Evolutionary conservation across 495 filamentous ascomycete species (phyloP).

Genomic region (Daldinia concentrica): DNA sequence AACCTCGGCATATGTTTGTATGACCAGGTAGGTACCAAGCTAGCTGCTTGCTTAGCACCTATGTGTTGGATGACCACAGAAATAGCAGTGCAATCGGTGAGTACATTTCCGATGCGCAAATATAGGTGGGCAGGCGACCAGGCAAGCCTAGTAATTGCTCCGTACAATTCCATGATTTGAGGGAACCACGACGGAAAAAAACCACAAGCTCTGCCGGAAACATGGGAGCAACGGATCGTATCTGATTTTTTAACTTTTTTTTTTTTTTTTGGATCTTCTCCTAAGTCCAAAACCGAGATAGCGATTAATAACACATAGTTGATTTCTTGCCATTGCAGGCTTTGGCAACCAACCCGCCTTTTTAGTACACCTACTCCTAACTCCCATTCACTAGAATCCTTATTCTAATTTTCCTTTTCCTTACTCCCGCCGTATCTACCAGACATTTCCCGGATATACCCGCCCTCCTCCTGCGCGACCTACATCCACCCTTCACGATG

Average conservation of each 20-base stretch:
- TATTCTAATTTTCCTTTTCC: conserved; percentile 8
- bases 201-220: conserved; percentile 40
- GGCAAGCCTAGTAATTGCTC: background rate
- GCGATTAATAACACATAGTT: conserved; percentile 24
- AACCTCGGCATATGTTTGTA: conserved; percentile 12
- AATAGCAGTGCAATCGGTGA: conserved; percentile 18
- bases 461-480: conserved; percentile 6
- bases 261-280: conserved; percentile 29
- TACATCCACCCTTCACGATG: conserved; percentile 48
- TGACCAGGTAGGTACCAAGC: conserved; percentile 2
- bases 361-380: conserved; percentile 1
- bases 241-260: too few species aligned
- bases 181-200: conserved; percentile 22
- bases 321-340: conserved; percentile 33
- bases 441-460: background rate
- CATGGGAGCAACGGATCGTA: conserved; percentile 34
- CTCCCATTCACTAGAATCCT: background rate
- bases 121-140: background rate
- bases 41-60: background rate
- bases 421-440: background rate
- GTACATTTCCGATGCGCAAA: conserved; percentile 35
- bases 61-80: background rate
- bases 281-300: conserved; percentile 29
- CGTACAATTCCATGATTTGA: conserved; percentile 21
- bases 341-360: conserved; percentile 24